Base-by-base conservation (phyloP, 202 grass and related monocot species). In the Carex sylvatica region DNA sequence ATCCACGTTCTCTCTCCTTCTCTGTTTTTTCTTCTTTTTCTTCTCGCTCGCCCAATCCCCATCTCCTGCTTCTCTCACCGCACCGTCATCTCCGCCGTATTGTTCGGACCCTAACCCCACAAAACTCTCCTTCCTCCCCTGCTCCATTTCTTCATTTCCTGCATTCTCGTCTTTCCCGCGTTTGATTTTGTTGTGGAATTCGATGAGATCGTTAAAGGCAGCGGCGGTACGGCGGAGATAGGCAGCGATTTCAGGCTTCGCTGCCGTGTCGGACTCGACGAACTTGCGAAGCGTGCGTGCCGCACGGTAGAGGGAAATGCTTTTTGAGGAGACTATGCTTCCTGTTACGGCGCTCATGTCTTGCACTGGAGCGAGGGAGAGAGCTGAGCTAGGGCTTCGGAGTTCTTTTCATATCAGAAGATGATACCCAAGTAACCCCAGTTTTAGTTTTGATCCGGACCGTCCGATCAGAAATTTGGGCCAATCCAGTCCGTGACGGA, bases 291-390 rank as follows among this genome's bases (percentile, higher is more conserved):
- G 88, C 83, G 23, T 69, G 46, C 81, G 72, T 67, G 86, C 87
- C 16, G 88, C 83, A 49, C 87, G 82, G 56, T 89, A 89, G 83
- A 87, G 82, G 74, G 87, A 94, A 9, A 91, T 83, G 9, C 84
- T 65, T 1, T 91, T 91, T 36, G 92, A 98, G 84, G 95, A 94
- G 54, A 87, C 85, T 5, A 90, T 84, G 31, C 78, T 98, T 22
- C 88, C 94, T 24, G 60, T 89, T n/a, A 75, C 89, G 19, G 81
- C 65, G 71, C 65, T 82, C 80, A 82, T 82, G 78, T 81, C 14
- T 82, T 71, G 11, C 84, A 65, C 55, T 65, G 0, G 18, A 55
- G 84, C 22, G 62, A 87, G 30, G 77, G 81, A 11, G 80, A 81
- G 0, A 83, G 78, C 73, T 77, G 82, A 61, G 82, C 88, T 42